Base-by-base conservation (phyloP, 805 yeast genomes). In the Candida nemodendra region DNA sequence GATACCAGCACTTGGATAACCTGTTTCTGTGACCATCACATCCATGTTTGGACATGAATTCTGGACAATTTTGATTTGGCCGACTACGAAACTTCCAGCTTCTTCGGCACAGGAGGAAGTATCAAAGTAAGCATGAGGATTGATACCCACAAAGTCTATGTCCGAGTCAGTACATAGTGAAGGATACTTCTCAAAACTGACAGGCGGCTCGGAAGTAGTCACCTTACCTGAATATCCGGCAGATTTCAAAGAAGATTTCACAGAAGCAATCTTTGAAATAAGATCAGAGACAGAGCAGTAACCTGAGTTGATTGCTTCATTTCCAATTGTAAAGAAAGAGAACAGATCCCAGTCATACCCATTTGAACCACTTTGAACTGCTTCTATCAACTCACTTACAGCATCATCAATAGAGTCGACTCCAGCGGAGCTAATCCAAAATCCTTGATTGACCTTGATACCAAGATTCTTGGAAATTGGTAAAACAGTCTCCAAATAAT, bases 151-250 rank as follows among this genome's bases (percentile, higher is more conserved):
- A 51, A 84, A 74, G 62, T 88, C 96, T 50, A 89, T 76, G 11
- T 65, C 85, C 5, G 87, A 76, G 22, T 62, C 61, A 1, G 79
- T 71, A 66, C 97, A 90, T 52, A 90, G 71, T 8, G 61, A 63
- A 3, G 95, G 86, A 57, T 84, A 46, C 34, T 66, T 57, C 56
- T 74, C 74, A 61, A 72, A 89, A 14, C 79, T 64, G 11, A 75
- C 83, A n/a, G 96, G 93, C 38, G 96, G 95, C 61, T 90, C 97
- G 39, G 95, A 78, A 14, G 95, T 89, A 16, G 95, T 81, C 31
- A 89, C 71, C 38, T 65, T 55, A 36, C 96, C 96, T 8, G 68
- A 62, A 65, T 79, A 90, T 26, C 97, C 97, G 18, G 87, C 90
- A 34, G 57, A 62, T 39, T 64, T 56, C 39, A 90, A 72, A 44